Evolutionary conservation across 176 grass and related monocot genomes (phyloP).

Genomic region (Oryza australiensis): DNA sequence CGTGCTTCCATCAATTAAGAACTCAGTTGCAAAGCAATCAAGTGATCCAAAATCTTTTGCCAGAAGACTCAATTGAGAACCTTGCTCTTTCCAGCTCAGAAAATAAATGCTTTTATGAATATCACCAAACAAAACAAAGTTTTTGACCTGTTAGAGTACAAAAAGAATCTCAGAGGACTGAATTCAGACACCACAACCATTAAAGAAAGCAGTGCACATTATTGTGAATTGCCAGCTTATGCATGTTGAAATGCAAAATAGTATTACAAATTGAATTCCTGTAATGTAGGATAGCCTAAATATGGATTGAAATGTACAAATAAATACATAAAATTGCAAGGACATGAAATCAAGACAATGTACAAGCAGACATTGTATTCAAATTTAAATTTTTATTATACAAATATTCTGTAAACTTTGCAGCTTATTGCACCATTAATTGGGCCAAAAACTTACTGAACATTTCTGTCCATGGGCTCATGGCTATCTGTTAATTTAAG

Average conservation of each 20-base stretch:
- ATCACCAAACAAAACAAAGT: conserved; percentile 90
- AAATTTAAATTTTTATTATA: background rate
- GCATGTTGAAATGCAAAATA: background rate
- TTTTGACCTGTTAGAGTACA: conserved; percentile 69
- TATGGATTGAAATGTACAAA: background rate
- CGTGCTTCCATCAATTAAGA: conserved; percentile 95
- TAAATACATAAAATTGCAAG: background rate
- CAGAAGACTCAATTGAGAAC: conserved; percentile 87
- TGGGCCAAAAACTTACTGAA: background rate
- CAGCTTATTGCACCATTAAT: background rate
- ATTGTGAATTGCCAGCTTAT: background rate
- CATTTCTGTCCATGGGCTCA: background rate
- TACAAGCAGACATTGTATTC: background rate
- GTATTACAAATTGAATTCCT: background rate
- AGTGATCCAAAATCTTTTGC: conserved; percentile 96
- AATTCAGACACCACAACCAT: background rate
- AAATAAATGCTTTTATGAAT: conserved; percentile 98
- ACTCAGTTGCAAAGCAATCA: conserved; percentile 91
- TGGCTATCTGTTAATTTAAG: background rate
- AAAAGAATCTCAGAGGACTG: background rate
- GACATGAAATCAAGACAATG: background rate
- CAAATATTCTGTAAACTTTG: background rate
- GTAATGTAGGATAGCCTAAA: conserved; percentile 1
- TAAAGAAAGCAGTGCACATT: background rate
- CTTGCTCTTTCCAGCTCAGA: conserved; percentile 97